A percentile compares a stretch with the other conserved stretches of the same genome.
These are phyloP conservation scores for Pseudisothecium myosuroides DNA, from an alignment of 225 moss, liverwort and hornwort genomes.

Conservation along the genomic window DNA sequence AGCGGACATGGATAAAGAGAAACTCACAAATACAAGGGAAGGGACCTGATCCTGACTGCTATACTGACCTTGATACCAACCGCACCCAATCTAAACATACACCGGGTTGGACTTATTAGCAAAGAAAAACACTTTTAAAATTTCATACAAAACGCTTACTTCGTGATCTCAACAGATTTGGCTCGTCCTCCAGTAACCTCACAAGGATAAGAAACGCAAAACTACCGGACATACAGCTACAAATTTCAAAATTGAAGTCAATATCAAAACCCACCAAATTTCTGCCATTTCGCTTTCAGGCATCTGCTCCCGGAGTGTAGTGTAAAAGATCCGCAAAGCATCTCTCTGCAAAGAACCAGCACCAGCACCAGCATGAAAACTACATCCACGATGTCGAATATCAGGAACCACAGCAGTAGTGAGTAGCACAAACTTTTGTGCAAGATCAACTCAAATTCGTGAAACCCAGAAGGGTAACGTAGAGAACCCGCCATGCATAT, in stretches of 20 bases:
- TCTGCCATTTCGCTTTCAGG: slow-evolving; percentile 59
- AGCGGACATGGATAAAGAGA: not conserved
- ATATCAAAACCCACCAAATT: slow-evolving; percentile 14
- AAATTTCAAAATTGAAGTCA: not conserved
- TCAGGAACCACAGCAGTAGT: not conserved
- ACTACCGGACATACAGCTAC: not conserved
- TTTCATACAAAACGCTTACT: not conserved
- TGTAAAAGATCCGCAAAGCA: slow-evolving; percentile 42
- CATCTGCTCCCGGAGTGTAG: slow-evolving; percentile 41
- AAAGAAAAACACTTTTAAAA: too few relatives aligned
- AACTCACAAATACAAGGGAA: not conserved
- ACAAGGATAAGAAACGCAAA: not conserved
- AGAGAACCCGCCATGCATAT: not conserved
- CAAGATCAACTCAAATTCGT: not conserved
- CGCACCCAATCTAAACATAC: not conserved
- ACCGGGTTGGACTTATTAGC: not conserved
- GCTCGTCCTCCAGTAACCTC: not conserved
- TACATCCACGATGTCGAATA: not conserved
- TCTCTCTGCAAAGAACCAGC: slow-evolving; percentile 38
- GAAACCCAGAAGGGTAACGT: not conserved
- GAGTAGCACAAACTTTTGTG: not conserved
- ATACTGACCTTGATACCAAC: not conserved
- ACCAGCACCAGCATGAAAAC: not conserved
- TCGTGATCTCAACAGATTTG: not conserved
- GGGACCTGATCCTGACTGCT: not conserved